These are phyloP conservation scores for Larix kaempferi DNA, from an alignment of 75 land plant species.

Conservation along the genomic window DNA sequence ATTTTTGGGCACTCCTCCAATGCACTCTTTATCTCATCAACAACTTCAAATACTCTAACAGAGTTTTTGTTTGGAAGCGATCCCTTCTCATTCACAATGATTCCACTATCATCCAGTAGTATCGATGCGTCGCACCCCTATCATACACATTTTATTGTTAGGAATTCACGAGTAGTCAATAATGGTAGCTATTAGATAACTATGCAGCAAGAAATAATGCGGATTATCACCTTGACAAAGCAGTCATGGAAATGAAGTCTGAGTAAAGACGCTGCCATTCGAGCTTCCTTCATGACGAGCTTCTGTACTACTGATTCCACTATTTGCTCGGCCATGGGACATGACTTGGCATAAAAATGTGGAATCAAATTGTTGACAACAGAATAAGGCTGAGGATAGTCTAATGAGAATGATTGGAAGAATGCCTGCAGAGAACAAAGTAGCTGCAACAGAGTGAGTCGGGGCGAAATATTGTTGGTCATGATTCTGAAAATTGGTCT, in stretches of 20 bases:
- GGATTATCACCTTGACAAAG: neutral
- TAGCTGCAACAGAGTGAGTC: neutral
- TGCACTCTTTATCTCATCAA: neutral
- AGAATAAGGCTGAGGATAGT: neutral
- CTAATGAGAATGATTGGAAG: neutral
- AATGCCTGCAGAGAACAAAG: neutral
- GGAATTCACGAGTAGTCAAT: neutral
- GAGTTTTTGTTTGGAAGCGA: constrained; percentile 47
- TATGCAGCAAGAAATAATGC: neutral
- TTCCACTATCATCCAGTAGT: constrained; percentile 35
- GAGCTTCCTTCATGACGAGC: neutral
- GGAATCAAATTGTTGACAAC: constrained; percentile 23
- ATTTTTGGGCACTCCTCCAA: constrained; percentile 10
- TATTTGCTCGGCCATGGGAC: neutral
- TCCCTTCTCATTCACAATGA: constrained; percentile 50
- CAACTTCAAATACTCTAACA: constrained; percentile 36
- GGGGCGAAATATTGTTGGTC: neutral
- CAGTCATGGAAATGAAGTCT: neutral
- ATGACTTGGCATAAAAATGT: constrained; percentile 5
- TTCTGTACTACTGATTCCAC: neutral
- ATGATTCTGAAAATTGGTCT: neutral
- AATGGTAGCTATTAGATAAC: neutral
- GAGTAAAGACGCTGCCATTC: neutral
- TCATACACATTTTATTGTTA: neutral
- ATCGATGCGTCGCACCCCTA: constrained; percentile 88